Base-by-base conservation (phyloP, 805 yeast genomes). In the Ogataea paradorogensis region DNA sequence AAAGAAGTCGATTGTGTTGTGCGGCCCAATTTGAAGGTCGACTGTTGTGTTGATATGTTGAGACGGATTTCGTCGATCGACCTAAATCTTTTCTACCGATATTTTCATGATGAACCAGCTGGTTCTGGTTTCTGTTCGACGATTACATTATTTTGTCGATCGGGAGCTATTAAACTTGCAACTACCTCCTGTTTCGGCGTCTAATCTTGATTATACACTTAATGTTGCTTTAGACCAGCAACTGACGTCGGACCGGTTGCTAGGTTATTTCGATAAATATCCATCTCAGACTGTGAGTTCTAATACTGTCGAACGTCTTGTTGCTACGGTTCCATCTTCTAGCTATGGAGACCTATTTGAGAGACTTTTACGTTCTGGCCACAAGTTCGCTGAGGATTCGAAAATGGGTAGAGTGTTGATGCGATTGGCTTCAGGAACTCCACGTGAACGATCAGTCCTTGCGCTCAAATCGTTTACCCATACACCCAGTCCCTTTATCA, bases 391-490 rank as follows among this genome's bases (percentile, higher is more conserved):
- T 14, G 22, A 15, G 9, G 9, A 27, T n/a, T 32, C 34, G 14
- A 27, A 24, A 20, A 30, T 42, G 32, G 13, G 15, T n/a, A 16
- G 29, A n/a, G 29, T 47, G 9, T 21, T 51, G 13, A 20, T 34
- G 10, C 33, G 42, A 20, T 35, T 49, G 9, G 35, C 46, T 27
- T 36, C 47, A 28, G 52, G 53, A 13, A 34, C 39, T 11, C 36
- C 38, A 2, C 25, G 25, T 7, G 28, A 26, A 26, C 28, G 15
- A 26, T n/a, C 28, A 4, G 5, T 26, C n/a, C 15, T 13, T 26
- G n/a, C n/a, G 28, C 5, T 11, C 8, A 23, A 23, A 11, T 23
- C 25, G 25, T 3, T 23, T 23, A 5, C 25, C 7, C 7, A 23
- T 11, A 23, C 4, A 18, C 4, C 20, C 20, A 18, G 6, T 18